Percentiles rank a stretch among this genome's conserved stretches.
phyloP scores from a whole-genome alignment of 2,329 filamentous ascomycete species.

The Colletotrichum aenigma region DNA sequence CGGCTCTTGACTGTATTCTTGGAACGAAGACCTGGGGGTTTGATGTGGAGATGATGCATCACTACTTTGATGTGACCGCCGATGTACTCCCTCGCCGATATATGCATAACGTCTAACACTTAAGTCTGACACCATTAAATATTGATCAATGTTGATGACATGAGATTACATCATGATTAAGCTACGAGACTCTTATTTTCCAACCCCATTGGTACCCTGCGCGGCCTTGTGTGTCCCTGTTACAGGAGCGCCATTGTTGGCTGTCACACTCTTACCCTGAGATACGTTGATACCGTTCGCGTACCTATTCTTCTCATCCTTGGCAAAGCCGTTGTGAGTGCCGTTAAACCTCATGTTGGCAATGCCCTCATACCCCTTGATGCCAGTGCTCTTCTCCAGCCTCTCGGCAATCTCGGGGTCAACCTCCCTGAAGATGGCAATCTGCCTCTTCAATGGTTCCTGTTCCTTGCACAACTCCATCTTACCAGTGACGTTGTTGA shows the following conservation, averaged over 20 bases:
- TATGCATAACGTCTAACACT: neutral
- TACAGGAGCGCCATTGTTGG: neutral
- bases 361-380: constrained; percentile 65
- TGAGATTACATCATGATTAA: neutral
- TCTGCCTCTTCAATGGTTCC: constrained; percentile 68
- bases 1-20: neutral
- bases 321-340: constrained; percentile 64
- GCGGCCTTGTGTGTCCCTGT: neutral
- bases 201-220: neutral
- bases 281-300: constrained; percentile 53
- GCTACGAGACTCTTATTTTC: neutral
- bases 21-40: neutral
- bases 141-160: too few species aligned
- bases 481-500: constrained; percentile 65
- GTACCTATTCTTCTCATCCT: constrained; percentile 43
- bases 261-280: neutral
- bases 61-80: neutral
- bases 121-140: too few species aligned
- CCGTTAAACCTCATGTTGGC: constrained; percentile 61
- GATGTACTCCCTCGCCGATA: neutral
- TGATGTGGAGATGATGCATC: neutral
- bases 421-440: constrained; percentile 69
- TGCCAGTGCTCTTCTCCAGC: constrained; percentile 66
- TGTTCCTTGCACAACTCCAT: constrained; percentile 62
- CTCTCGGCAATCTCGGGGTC: constrained; percentile 60